These are phyloP conservation scores for Claviceps sorghi DNA, from an alignment of 2,329 filamentous ascomycete species.

Conservation along the genomic window DNA sequence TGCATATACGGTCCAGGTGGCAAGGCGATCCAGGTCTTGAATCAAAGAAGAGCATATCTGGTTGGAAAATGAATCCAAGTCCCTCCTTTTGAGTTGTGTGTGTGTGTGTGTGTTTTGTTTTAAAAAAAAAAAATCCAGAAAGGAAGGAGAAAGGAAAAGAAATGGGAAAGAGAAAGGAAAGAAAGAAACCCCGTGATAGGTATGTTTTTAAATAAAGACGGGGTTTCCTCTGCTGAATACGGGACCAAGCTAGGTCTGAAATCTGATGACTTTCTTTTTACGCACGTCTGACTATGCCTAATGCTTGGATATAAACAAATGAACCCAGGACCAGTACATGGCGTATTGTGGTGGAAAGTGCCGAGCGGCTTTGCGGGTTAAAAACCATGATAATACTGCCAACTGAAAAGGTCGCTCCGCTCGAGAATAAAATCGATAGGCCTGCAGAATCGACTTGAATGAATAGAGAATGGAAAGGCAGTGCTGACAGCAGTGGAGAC, in stretches of 20 bases:
- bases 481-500: background rate
- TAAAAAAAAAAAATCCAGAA: no score
- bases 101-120: background rate
- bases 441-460: background rate
- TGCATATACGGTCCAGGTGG: background rate
- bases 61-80: background rate
- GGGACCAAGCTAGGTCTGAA: no score
- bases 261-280: background rate
- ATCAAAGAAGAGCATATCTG: background rate
- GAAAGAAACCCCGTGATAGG: no score
- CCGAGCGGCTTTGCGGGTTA: no score
- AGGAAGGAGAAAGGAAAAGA: no score
- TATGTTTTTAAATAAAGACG: no score
- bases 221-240: no score
- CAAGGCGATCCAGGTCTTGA: background rate
- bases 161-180: no score
- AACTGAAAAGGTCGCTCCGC: no score
- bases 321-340: background rate
- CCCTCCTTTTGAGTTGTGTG: background rate
- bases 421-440: background rate
- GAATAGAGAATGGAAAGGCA: background rate
- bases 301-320: background rate
- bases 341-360: background rate
- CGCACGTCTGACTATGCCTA: background rate
- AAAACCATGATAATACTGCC: no score